Conservation (phyloP, 345 rosid genomes). For the Heritiera fomes region DNA sequence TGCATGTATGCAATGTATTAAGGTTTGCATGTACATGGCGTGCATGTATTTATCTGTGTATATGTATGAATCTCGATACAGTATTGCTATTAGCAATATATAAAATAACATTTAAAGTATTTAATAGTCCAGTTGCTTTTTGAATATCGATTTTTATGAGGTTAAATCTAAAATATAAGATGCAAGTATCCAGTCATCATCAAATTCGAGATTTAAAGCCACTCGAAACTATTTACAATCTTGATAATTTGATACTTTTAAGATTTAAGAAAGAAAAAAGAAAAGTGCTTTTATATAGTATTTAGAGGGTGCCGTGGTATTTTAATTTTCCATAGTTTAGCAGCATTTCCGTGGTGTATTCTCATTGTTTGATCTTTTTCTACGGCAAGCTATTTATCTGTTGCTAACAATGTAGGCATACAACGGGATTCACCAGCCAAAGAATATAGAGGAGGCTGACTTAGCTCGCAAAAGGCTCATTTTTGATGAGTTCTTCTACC, state of each 20-base stretch:
- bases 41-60: no score
- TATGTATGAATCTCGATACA: no score
- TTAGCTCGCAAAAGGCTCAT: conserved; percentile 90
- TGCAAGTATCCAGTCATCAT: neutral
- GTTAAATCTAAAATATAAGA: neutral
- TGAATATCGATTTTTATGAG: neutral
- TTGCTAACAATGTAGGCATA: conserved; percentile 64
- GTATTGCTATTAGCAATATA: neutral
- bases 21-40: no score
- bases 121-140: neutral
- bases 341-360: neutral
- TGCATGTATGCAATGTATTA: neutral
- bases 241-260: neutral
- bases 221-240: neutral
- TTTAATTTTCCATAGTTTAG: neutral
- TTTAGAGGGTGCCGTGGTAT: neutral
- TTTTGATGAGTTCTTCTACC: conserved; percentile 73
- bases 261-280: neutral
- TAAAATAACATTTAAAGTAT: neutral
- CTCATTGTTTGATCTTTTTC: neutral
- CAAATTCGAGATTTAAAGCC: neutral
- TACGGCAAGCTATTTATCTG: conserved; percentile 11
- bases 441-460: conserved; percentile 76
- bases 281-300: neutral
- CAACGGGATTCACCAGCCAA: conserved; percentile 80